Percentiles rank a stretch among this genome's conserved stretches.
Evolutionary conservation across 1,284 basidiomycete genomes (phyloP).

Genomic region (Fistulinella cinereoalba): DNA sequence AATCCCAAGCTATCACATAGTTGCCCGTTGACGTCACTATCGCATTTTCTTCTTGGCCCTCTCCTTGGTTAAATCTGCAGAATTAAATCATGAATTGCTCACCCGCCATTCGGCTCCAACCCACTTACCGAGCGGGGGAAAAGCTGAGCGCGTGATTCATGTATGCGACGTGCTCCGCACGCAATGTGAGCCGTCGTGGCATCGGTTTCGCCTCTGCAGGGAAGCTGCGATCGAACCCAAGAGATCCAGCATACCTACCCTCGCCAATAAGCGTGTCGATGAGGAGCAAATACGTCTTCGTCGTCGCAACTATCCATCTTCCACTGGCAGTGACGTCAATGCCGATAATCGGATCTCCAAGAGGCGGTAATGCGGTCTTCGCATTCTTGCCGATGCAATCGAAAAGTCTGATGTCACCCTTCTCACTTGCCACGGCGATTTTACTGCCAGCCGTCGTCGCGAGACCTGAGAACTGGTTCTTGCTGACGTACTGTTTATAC

Average conservation of each 20-base stretch:
- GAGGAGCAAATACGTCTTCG: slow-evolving; percentile 90
- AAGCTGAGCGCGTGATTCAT: slow-evolving; percentile 91
- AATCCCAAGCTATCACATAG: slow-evolving; percentile 96
- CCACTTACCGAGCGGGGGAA: slow-evolving; percentile 79
- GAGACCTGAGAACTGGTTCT: slow-evolving; percentile 95
- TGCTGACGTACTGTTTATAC: slow-evolving; percentile 94
- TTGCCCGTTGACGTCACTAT: slow-evolving; percentile 97
- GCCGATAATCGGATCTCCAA: slow-evolving; percentile 94
- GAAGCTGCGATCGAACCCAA: slow-evolving; percentile 96
- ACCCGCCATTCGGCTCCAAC: background rate
- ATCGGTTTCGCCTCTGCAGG: slow-evolving; percentile 92
- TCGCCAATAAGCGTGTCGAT: slow-evolving; percentile 96
- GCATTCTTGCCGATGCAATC: slow-evolving; percentile 98
- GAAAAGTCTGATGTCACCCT: slow-evolving; percentile 95
- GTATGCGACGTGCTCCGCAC: slow-evolving; percentile 91
- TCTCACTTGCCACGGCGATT: slow-evolving; percentile 92
- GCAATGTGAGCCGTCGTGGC: slow-evolving; percentile 85
- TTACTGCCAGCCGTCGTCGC: slow-evolving; percentile 86
- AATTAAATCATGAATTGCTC: background rate
- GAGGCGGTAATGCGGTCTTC: slow-evolving; percentile 95
- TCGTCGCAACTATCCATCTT: slow-evolving; percentile 94
- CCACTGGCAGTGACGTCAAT: slow-evolving; percentile 95
- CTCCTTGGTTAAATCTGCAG: slow-evolving; percentile 85
- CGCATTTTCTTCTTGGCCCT: slow-evolving; percentile 86
- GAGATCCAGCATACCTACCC: slow-evolving; percentile 80